Percentiles rank a stretch among this genome's conserved stretches.
These are phyloP conservation scores for Evansstolkia leycettana DNA, from an alignment of 495 filamentous ascomycete species.

Conservation along the genomic window DNA sequence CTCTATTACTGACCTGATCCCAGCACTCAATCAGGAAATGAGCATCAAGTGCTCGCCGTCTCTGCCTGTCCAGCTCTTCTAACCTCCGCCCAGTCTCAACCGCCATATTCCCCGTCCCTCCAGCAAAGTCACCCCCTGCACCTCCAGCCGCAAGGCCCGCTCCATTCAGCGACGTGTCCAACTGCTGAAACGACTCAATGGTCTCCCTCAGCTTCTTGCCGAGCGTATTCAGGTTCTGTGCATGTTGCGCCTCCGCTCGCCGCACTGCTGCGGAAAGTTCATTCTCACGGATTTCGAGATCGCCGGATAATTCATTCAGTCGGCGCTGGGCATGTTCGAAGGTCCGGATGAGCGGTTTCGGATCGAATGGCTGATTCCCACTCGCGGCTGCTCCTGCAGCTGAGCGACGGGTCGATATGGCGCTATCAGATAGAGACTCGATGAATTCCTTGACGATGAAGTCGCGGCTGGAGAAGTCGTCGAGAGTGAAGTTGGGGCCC, in stretches of 20 bases:
- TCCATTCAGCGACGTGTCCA: conserved; percentile 66
- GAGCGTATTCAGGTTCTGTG: conserved; percentile 72
- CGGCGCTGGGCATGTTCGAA: conserved; percentile 82
- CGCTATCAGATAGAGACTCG: conserved; percentile 78
- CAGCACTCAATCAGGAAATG: conserved; percentile 94
- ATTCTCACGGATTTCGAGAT: conserved; percentile 74
- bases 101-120: conserved; percentile 66
- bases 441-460: conserved; percentile 98
- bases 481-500: conserved; percentile 70
- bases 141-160: conserved; percentile 23
- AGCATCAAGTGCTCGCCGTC: conserved; percentile 79
- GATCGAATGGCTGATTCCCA: conserved; percentile 74
- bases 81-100: conserved; percentile 91
- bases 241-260: conserved; percentile 83
- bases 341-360: conserved; percentile 89
- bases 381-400: conserved; percentile 22
- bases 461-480: conserved; percentile 75
- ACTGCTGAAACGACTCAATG: conserved; percentile 76
- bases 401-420: conserved; percentile 69
- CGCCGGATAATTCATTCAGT: conserved; percentile 69
- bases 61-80: conserved; percentile 87
- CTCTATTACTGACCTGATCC: conserved; percentile 79
- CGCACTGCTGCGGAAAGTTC: conserved; percentile 82
- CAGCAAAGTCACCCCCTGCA: conserved; percentile 36
- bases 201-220: conserved; percentile 82